Evolutionary conservation across 78 protist species (phyloP).

Genomic region (Protostelium mycophagum): DNA sequence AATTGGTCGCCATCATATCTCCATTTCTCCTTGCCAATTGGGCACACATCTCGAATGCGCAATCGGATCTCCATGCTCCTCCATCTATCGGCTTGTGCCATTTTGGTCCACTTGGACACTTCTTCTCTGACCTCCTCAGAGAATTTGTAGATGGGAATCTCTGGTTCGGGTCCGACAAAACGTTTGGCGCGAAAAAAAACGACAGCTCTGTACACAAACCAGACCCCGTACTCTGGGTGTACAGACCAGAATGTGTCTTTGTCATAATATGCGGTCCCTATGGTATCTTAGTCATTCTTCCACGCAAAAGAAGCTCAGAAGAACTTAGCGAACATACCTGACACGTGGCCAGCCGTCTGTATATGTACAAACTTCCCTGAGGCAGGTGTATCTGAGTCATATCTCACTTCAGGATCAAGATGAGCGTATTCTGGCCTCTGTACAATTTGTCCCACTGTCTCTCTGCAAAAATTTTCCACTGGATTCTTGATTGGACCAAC

Average conservation of each 20-base stretch:
- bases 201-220: slow-evolving; percentile 48
- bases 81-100: slow-evolving; percentile 55
- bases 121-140: background rate
- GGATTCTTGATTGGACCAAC: slow-evolving; percentile 36
- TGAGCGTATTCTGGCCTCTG: background rate
- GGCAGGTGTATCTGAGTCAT: slow-evolving; percentile 36
- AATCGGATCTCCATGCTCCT: slow-evolving; percentile 30
- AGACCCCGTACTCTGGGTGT: slow-evolving; percentile 46
- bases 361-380: slow-evolving; percentile 50
- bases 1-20: slow-evolving; percentile 43
- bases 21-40: slow-evolving; percentile 29
- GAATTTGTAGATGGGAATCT: slow-evolving; percentile 1
- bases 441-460: slow-evolving; percentile 24
- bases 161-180: background rate
- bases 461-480: slow-evolving; percentile 34
- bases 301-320: too few species aligned
- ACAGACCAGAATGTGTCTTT: slow-evolving; percentile 49
- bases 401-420: slow-evolving; percentile 26
- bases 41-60: slow-evolving; percentile 42
- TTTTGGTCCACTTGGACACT: slow-evolving; percentile 16
- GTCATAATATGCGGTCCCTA: slow-evolving; percentile 50
- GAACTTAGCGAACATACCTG: background rate
- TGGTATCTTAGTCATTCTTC: slow-evolving; percentile 7
- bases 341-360: slow-evolving; percentile 53
- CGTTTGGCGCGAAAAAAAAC: slow-evolving; percentile 12